A percentile compares a stretch with the other conserved stretches of the same genome.
Evolutionary conservation across 139 green algal genomes (phyloP).

Genomic region (Mychonastes homosphaera): DNA sequence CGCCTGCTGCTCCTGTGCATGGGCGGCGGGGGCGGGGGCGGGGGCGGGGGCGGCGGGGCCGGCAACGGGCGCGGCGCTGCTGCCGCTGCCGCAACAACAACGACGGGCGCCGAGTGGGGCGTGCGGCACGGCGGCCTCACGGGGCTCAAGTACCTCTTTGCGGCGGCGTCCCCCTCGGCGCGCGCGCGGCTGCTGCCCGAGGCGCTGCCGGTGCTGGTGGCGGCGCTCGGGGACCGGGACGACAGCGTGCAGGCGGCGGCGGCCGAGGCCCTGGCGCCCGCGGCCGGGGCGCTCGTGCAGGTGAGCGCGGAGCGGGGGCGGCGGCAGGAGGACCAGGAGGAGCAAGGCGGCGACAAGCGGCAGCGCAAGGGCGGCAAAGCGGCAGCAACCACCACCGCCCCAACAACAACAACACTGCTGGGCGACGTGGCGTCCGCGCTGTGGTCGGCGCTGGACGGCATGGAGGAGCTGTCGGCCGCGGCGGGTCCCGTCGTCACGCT

Average conservation of each 20-base stretch:
- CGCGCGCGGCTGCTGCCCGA: constrained; percentile 38
- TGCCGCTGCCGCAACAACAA: too few species aligned
- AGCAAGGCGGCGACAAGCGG: background rate
- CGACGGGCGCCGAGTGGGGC: constrained; percentile 30
- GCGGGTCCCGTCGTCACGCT: constrained; percentile 61
- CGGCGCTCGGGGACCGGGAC: constrained; percentile 61
- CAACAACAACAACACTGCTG: background rate
- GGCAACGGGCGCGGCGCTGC: too few species aligned
- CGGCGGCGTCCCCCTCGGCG: constrained; percentile 36
- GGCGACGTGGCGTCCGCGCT: constrained; percentile 20
- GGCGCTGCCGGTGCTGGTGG: constrained; percentile 43
- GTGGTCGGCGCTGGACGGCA: constrained; percentile 61
- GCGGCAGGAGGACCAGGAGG: background rate
- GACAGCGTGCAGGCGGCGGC: constrained; percentile 88
- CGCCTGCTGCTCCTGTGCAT: constrained; percentile 48
- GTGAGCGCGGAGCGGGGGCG: too few species aligned
- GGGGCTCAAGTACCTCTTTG: constrained; percentile 87
- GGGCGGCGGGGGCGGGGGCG: constrained; percentile 1
- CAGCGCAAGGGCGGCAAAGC: background rate
- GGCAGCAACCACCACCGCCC: background rate
- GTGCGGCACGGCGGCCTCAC: constrained; percentile 36
- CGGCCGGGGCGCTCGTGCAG: constrained; percentile 38
- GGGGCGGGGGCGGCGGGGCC: background rate
- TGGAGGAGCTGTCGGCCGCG: constrained; percentile 78
- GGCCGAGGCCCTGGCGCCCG: constrained; percentile 75